Base-by-base conservation (phyloP, 1,284 basidiomycete species). In the Irpex sp. region DNA sequence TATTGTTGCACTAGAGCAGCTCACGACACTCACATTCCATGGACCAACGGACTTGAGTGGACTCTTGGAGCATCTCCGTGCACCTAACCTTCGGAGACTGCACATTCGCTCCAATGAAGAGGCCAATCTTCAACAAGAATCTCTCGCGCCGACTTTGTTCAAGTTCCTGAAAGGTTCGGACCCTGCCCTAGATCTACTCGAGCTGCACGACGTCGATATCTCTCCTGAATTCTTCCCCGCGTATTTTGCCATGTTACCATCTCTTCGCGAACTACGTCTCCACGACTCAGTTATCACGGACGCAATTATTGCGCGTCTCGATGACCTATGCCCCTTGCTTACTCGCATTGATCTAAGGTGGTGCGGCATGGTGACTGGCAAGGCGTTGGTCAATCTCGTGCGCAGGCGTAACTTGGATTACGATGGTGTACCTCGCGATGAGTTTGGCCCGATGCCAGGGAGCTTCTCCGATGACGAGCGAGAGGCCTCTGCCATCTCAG, bases 221-320 rank as follows among this genome's bases (percentile, higher is more conserved):
- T 68, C 81, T 48, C 71, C 74, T 13, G 71, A 74, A 31, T 75
- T 79, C 47, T 83, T 85, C 69, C 70, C 73, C 19, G 70, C 70
- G 15, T 79, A 76, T 64, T 79, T 87, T 67, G 64, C 70, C 3
- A 64, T 71, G 17, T 71, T 84, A 15, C 75, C 79, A 5, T 65
- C 65, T 15, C 71, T 89, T 54, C 75, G 79, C 67, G 79, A 82
- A 61, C 75, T 89, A 5, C 80, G 80, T 56, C 74, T 88, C 49
- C 87, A 88, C 70, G 85, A 86, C 68, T 84, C 82, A 62, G 85
- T 86, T 48, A 82, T 89, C 64, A 74, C 82, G 17, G 82, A 87
- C 69, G 72, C 74, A n/a, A 78, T 81, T 31, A 65, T 89, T 6
- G 67, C 69, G 8, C 65, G 73, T 51, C 69, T 88, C 26, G 65